Percentiles rank a stretch among this genome's conserved stretches.
phyloP scores from a whole-genome alignment of 345 rosid species.

The Isatis tinctoria region DNA sequence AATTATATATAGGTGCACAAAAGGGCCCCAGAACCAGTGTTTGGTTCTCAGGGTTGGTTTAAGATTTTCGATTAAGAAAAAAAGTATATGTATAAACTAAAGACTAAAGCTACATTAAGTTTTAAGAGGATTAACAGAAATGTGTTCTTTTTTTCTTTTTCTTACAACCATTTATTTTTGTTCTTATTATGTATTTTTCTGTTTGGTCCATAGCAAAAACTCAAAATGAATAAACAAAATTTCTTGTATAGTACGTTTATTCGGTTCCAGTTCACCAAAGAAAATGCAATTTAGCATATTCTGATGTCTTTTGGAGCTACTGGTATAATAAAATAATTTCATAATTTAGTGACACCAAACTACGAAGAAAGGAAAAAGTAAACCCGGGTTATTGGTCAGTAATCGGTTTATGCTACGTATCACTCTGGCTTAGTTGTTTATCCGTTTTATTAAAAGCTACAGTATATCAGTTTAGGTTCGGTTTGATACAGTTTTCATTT shows the following conservation, averaged over 20 bases:
- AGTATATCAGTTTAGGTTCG: too few relatives aligned
- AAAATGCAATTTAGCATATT: not conserved
- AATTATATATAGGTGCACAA: not conserved
- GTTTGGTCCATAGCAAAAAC: not conserved
- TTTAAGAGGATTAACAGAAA: not conserved
- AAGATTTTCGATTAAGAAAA: not conserved
- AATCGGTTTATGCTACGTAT: too few relatives aligned
- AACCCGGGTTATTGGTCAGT: too few relatives aligned
- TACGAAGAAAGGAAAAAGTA: too few relatives aligned
- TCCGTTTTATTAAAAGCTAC: too few relatives aligned
- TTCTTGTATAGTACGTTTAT: not conserved
- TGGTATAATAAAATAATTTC: not conserved
- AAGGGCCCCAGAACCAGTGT: not conserved
- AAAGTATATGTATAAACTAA: not conserved
- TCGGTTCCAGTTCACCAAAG: not conserved
- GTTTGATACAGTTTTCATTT: too few relatives aligned
- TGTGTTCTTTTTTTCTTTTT: not conserved
- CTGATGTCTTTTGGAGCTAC: slow-evolving; percentile 2
- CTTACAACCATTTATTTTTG: not conserved
- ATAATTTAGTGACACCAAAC: not conserved
- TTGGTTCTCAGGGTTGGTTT: not conserved
- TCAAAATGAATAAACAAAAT: not conserved
- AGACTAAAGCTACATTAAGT: not conserved
- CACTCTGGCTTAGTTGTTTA: too few relatives aligned
- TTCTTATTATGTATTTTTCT: not conserved